These are phyloP conservation scores for Theileria equi DNA, from an alignment of 169 alveolate species.

Conservation along the genomic window DNA sequence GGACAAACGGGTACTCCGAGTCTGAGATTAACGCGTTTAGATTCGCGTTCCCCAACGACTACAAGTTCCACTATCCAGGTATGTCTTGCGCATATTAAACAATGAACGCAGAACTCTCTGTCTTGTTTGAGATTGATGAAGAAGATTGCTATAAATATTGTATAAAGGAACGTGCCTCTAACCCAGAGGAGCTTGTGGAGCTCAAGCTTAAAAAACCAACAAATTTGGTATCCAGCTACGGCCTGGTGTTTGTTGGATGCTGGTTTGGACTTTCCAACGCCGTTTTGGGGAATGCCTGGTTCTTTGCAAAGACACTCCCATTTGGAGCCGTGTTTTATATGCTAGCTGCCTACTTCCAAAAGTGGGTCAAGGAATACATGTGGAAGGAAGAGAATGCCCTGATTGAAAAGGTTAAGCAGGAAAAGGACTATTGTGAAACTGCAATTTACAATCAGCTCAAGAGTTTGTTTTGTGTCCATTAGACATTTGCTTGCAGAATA, in stretches of 20 bases:
- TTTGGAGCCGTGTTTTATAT: conserved; percentile 84
- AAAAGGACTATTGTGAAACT: conserved; percentile 76
- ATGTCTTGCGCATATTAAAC: conserved; percentile 23
- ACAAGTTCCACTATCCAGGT: conserved; percentile 81
- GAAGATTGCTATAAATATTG: conserved; percentile 83
- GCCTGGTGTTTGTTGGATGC: conserved; percentile 81
- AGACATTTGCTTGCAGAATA: conserved; percentile 61
- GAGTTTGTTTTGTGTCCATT: conserved; percentile 14
- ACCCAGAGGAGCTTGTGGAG: conserved; percentile 80
- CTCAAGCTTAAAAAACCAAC: conserved; percentile 71
- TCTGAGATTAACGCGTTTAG: conserved; percentile 82
- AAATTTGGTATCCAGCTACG: conserved; percentile 79
- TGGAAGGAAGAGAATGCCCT: conserved; percentile 82
- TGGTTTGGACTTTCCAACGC: conserved; percentile 83
- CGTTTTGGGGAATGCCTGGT: conserved; percentile 85
- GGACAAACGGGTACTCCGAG: conserved; percentile 80
- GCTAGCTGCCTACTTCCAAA: conserved; percentile 84
- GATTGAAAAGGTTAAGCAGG: conserved; percentile 71
- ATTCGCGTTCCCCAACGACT: conserved; percentile 79
- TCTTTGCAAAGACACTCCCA: conserved; percentile 82
- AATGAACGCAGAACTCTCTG: conserved; percentile 69
- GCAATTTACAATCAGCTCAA: conserved; percentile 76
- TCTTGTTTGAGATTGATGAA: conserved; percentile 76
- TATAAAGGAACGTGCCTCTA: conserved; percentile 76
- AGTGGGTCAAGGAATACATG: conserved; percentile 68